A percentile compares a stretch with the other conserved stretches of the same genome.
Conservation (phyloP, 805 yeast species). For the Pichia paraexigua region DNA sequence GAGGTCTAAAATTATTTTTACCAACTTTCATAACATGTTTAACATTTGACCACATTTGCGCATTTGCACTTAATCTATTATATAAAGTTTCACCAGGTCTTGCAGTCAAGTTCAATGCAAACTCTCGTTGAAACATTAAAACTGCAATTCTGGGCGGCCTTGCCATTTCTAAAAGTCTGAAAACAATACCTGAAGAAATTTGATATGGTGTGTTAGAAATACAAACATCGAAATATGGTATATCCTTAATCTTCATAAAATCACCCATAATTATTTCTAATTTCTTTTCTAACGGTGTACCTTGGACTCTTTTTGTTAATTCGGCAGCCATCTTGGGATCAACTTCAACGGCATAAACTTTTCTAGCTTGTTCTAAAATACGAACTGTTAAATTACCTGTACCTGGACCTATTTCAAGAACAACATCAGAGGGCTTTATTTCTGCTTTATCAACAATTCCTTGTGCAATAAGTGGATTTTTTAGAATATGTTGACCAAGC, state of each 20-base stretch:
- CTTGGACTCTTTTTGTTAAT: conserved; percentile 92
- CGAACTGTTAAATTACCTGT: conserved; percentile 95
- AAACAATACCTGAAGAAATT: conserved; percentile 92
- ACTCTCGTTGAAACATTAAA: conserved; percentile 96
- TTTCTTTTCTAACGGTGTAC: conserved; percentile 89
- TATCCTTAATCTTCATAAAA: conserved; percentile 80
- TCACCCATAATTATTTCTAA: conserved; percentile 90
- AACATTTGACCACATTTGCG: conserved; percentile 99
- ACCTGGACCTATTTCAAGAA: conserved; percentile 98
- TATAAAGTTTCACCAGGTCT: conserved; percentile 94
- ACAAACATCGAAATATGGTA: conserved; percentile 93
- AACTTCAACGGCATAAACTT: conserved; percentile 95
- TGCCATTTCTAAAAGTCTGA: conserved; percentile 83
- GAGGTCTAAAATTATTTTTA: conserved; percentile 92
- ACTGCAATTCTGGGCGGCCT: conserved; percentile 92
- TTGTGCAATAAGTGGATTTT: conserved; percentile 94
- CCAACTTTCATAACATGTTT: conserved; percentile 99
- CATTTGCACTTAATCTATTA: conserved; percentile 91
- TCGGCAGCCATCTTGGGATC: conserved; percentile 99
- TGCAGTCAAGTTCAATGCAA: conserved; percentile 87
- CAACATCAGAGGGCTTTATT: conserved; percentile 85
- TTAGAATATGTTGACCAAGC: conserved; percentile 93
- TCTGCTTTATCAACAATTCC: conserved; percentile 97
- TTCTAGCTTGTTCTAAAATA: conserved; percentile 84
- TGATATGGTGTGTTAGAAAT: conserved; percentile 97